These are phyloP conservation scores for Epichloe brachyelytri DNA, from an alignment of 2,329 filamentous ascomycete genomes.

Conservation along the genomic window DNA sequence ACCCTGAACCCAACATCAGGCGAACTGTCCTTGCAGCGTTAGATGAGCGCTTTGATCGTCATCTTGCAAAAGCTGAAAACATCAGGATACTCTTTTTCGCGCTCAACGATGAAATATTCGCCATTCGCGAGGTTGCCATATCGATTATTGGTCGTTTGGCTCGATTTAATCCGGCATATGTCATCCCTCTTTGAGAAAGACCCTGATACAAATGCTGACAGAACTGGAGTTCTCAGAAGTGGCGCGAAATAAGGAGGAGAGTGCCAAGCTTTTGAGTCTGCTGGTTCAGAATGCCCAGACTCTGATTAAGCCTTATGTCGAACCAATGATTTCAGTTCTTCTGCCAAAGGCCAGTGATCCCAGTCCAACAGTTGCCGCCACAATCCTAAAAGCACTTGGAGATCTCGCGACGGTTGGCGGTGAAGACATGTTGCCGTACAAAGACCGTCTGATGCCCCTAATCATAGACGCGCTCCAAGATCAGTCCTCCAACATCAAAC, in stretches of 20 bases:
- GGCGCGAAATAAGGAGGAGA: conserved; percentile 89
- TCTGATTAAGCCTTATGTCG: conserved; percentile 90
- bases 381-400: conserved; percentile 88
- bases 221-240: conserved; percentile 95
- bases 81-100: conserved; percentile 92
- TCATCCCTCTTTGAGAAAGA: conserved; percentile 88
- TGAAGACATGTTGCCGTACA: conserved; percentile 85
- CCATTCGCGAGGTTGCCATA: conserved; percentile 87
- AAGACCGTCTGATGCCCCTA: conserved; percentile 84
- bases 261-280: conserved; percentile 81
- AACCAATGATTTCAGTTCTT: conserved; percentile 91
- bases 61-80: conserved; percentile 95
- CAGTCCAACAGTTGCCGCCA: conserved; percentile 80
- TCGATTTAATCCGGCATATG: conserved; percentile 85
- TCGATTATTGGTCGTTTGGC: conserved; percentile 91
- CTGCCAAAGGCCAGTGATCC: conserved; percentile 80
- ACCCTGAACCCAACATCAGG: conserved; percentile 79
- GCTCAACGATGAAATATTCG: conserved; percentile 87
- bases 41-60: conserved; percentile 86
- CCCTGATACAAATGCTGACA: conserved; percentile 88
- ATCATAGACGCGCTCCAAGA: conserved; percentile 92
- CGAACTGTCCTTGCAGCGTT: conserved; percentile 79
- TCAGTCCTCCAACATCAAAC: conserved; percentile 77
- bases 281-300: conserved; percentile 87
- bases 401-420: conserved; percentile 90